Conservation (phyloP, 257 asterid species). For the Prunella vulgaris region DNA sequence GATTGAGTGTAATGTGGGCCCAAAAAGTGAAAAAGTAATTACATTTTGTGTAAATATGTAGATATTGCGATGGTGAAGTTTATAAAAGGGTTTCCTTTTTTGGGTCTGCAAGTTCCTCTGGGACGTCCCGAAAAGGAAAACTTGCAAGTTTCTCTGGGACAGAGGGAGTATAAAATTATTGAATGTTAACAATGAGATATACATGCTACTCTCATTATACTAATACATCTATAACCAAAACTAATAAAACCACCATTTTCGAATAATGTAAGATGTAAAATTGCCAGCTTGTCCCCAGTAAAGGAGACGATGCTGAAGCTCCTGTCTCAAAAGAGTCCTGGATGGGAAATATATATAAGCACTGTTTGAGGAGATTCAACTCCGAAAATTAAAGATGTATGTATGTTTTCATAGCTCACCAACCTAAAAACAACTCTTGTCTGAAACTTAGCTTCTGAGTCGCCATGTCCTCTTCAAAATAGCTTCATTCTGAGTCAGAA, state of each 20-base stretch:
- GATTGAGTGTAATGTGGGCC: too few relatives aligned
- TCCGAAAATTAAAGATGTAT: constrained; percentile 11
- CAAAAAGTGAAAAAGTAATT: too few relatives aligned
- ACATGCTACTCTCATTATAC: constrained; percentile 27
- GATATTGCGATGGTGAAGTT: too few relatives aligned
- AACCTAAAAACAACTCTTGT: constrained; percentile 19
- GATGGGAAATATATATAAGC: constrained; percentile 23
- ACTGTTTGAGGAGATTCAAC: not conserved
- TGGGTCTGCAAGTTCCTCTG: too few relatives aligned
- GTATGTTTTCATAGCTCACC: constrained; percentile 26
- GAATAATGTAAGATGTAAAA: too few relatives aligned
- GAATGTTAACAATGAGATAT: constrained; percentile 14
- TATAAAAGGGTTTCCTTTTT: too few relatives aligned
- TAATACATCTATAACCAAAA: constrained; percentile 23
- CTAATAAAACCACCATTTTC: constrained; percentile 3
- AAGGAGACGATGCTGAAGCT: constrained; percentile 19
- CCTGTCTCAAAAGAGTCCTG: constrained; percentile 11
- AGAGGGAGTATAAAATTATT: not conserved
- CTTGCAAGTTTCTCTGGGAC: too few relatives aligned
- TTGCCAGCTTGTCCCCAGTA: constrained; percentile 13
- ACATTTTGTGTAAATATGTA: too few relatives aligned
- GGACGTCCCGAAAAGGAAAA: too few relatives aligned
- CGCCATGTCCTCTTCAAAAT: not conserved
- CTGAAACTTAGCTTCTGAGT: constrained; percentile 10
- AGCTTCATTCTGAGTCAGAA: constrained; percentile 76